Evolutionary conservation across 306 rosid genomes (phyloP), one percentile per base, ranked within the genome.

Genomic region (Cucumis melo): DNA sequence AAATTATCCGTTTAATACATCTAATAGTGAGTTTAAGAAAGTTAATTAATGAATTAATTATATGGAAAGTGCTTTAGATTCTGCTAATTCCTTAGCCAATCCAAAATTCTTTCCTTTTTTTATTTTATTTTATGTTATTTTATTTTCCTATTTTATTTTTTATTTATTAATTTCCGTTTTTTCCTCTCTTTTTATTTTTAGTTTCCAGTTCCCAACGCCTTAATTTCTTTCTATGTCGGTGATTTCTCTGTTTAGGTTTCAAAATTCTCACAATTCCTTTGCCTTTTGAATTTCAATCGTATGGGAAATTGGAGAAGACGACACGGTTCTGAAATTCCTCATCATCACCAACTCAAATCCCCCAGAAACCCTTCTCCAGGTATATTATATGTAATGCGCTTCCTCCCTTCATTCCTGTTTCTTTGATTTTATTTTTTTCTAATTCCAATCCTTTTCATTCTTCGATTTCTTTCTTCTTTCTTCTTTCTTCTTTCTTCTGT

Each of bases 221-320:
- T 76, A 14, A 46, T 46, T 46, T 12, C 53, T 60, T 15, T 38
- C 62, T 66, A 32, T 55, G 42, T 27, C 66, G 66, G 66, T 60
- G 38, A 27, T n/a, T 60, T 20, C 21, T 29, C n/a, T 19, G 21
- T 51, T 19, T 27, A 27, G 10, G 13, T 27, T 36, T 15, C 23
- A 7, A 61, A 51, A 51, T 1, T 27, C 55, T 82, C 74, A 2
- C 16, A 46, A 46, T 46, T 46, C 5, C 53, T 5, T 81, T 75
- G 57, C 63, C 5, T 71, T 73, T 46, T 79, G 53, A 10, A 74
- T 23, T 63, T 38, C 66, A 29, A 60, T 53, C 34, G 29, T 0
- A 91, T 93, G 98, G 88, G 85, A 24, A 83, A 85, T 84, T 91
- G 88, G 91, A 87, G 84, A 83, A 81, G 87, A 59, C 89, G 87